These are phyloP conservation scores for Logfia minima DNA, from an alignment of 129 eudicot genomes.

Conservation along the genomic window DNA sequence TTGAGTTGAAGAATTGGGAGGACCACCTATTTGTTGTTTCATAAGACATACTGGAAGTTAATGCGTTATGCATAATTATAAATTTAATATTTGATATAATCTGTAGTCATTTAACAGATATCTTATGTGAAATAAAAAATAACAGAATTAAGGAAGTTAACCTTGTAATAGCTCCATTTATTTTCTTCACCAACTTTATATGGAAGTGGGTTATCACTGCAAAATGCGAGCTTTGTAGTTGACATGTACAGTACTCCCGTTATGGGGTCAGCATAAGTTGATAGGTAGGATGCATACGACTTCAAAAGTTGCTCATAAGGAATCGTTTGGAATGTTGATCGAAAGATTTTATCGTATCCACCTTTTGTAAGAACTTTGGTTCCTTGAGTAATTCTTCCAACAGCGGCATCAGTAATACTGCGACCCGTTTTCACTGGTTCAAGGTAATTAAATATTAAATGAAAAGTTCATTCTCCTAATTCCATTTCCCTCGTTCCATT, in stretches of 20 bases:
- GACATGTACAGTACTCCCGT: constrained; percentile 60
- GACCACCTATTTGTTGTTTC: constrained; percentile 34
- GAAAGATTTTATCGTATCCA: constrained; percentile 66
- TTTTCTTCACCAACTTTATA: constrained; percentile 52
- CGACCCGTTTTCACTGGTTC: constrained; percentile 64
- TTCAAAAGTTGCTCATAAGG: constrained; percentile 55
- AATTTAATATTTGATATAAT: neutral
- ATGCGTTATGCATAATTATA: neutral
- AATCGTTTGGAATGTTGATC: constrained; percentile 48
- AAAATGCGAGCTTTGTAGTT: constrained; percentile 58
- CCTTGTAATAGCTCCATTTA: constrained; percentile 67
- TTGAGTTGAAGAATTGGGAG: constrained; percentile 46
- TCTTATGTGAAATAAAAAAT: neutral
- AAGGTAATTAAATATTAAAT: neutral
- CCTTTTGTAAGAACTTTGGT: constrained; percentile 70
- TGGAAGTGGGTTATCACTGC: constrained; percentile 65
- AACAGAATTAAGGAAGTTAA: constrained; percentile 3
- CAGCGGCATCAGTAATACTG: constrained; percentile 57
- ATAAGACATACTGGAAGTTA: neutral
- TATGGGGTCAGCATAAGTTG: constrained; percentile 67
- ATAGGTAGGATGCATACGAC: constrained; percentile 58
- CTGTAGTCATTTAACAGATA: neutral
- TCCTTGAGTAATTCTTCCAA: constrained; percentile 61
- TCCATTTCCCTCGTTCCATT: too few relatives aligned
- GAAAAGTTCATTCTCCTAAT: too few relatives aligned